Evolutionary conservation across 768 basidiomycete genomes (phyloP).

Genomic region (Hygrophorus pudorinus): DNA sequence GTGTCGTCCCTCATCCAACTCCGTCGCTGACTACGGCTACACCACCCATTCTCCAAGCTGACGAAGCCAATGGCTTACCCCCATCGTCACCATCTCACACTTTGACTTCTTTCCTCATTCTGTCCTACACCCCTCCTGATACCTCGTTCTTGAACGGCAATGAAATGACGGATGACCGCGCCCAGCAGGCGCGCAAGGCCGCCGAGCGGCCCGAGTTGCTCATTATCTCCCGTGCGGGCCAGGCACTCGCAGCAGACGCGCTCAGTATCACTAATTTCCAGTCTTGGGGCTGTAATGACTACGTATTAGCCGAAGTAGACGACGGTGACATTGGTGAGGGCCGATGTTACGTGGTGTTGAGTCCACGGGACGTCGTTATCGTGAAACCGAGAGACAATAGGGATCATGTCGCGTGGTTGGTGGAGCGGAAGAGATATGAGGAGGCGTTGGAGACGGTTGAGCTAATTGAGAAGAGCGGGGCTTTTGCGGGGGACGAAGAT

Average conservation of each 20-base stretch:
- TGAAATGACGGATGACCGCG: conserved; percentile 64
- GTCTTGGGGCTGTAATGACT: conserved; percentile 88
- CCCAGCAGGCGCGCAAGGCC: conserved; percentile 68
- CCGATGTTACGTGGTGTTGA: conserved; percentile 72
- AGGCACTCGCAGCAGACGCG: conserved; percentile 81
- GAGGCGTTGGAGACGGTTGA: conserved; percentile 83
- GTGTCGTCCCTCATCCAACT: conserved; percentile 71
- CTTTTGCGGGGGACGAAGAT: conserved; percentile 15
- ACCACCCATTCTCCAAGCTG: conserved; percentile 8
- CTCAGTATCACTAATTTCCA: conserved; percentile 72
- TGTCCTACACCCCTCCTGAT: conserved; percentile 81
- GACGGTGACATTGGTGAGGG: conserved; percentile 20
- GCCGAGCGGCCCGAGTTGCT: conserved; percentile 92
- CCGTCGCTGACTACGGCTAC: conserved; percentile 17
- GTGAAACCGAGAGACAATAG: conserved; percentile 81
- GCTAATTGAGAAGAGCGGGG: conserved; percentile 36
- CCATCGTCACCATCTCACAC: conserved; percentile 17
- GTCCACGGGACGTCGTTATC: conserved; percentile 78
- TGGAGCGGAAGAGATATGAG: conserved; percentile 78
- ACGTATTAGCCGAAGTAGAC: conserved; percentile 51
- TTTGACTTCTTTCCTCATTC: conserved; percentile 70
- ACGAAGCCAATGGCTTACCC: conserved; percentile 8
- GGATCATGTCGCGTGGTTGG: conserved; percentile 89
- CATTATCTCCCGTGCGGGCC: conserved; percentile 81
- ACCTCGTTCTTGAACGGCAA: conserved; percentile 41